Base-by-base conservation (phyloP, 768 basidiomycete species). In the Udeniomyces megalosporus region DNA sequence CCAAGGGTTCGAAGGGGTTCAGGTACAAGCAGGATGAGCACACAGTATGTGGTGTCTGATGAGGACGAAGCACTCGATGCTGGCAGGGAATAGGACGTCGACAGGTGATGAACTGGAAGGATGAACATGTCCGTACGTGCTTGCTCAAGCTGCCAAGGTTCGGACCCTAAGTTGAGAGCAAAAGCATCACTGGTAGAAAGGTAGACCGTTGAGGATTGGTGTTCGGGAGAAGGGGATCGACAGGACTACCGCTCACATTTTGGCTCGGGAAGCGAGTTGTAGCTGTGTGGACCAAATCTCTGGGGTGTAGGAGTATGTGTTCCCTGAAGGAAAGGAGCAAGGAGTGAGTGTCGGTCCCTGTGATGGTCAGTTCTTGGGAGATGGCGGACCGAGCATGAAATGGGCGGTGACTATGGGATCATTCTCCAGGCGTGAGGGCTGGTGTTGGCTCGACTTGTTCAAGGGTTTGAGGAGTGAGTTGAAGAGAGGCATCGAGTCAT, bases 121-220 rank as follows among this genome's bases (percentile, higher is more conserved):
- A 15, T 67, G 45, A 12, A 28, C 22, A 55, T 70, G 72, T 7
- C 71, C 72, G 60, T 44, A 14, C 65, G 66, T 26, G 71, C 71
- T 70, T 74, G 74, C 14, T 31, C 24, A n/a, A 66, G 31, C 61
- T 74, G 73, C 74, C 74, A 74, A 2, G 69, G 67, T 50, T 73
- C 74, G 0, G 70, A 68, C 4, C 74, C 74, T 0, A 74, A 64
- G 57, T 74, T 74, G 26, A 74, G 68, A 2, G 68, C 71, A 26
- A 74, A 65, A 2, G 64, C 74, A 54, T 74, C 74, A 20, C 71
- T 72, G 58, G 8, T 14, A 12, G 22, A 31, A 26, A n/a, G 12
- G 20, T 15, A 53, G n/a, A n/a, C n/a, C n/a, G n/a, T n/a, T 42
- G 38, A 8, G 10, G 17, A 42, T 42, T 8, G 38, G 38, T 42